Evolutionary conservation across 164 flowering plant genomes (phyloP).

Genomic region (Platanus orientalis): DNA sequence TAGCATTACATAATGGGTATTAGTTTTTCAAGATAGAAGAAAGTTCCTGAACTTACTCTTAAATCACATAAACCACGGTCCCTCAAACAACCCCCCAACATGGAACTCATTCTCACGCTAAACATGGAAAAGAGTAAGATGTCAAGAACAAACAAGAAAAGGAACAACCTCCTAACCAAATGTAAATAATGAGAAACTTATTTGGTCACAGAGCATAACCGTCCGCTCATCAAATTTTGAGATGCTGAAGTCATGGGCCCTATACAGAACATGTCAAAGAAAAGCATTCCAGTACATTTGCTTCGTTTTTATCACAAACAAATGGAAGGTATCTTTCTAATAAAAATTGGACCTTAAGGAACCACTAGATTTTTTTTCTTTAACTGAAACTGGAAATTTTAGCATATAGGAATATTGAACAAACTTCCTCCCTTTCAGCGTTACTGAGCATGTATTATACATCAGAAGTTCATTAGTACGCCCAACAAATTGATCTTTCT

Average conservation of each 20-base stretch:
- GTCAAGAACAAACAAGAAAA: constrained; percentile 6
- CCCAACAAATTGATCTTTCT: too few species aligned
- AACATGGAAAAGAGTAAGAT: constrained; percentile 14
- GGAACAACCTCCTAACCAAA: not conserved
- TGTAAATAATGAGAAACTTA: constrained; percentile 24
- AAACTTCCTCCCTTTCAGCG: too few species aligned
- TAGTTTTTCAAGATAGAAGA: not conserved
- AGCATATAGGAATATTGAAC: too few species aligned
- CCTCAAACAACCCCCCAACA: constrained; percentile 86
- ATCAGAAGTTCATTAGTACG: too few species aligned
- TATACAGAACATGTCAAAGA: constrained; percentile 16
- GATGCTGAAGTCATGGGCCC: constrained; percentile 72
- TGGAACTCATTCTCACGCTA: constrained; percentile 94
- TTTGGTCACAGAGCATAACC: constrained; percentile 90
- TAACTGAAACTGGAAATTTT: too few species aligned
- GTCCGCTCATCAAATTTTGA: constrained; percentile 68
- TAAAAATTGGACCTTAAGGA: not conserved
- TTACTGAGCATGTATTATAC: too few species aligned
- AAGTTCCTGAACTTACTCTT: constrained; percentile 39
- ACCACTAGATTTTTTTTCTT: too few species aligned
- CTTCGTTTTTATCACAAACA: not conserved
- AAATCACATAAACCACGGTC: constrained; percentile 60
- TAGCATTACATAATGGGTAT: not conserved
- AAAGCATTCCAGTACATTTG: constrained; percentile 7
- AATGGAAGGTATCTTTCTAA: not conserved